phyloP scores from a whole-genome alignment of 2,329 filamentous ascomycete genomes.

The Cladosporium sphaerospermum region DNA sequence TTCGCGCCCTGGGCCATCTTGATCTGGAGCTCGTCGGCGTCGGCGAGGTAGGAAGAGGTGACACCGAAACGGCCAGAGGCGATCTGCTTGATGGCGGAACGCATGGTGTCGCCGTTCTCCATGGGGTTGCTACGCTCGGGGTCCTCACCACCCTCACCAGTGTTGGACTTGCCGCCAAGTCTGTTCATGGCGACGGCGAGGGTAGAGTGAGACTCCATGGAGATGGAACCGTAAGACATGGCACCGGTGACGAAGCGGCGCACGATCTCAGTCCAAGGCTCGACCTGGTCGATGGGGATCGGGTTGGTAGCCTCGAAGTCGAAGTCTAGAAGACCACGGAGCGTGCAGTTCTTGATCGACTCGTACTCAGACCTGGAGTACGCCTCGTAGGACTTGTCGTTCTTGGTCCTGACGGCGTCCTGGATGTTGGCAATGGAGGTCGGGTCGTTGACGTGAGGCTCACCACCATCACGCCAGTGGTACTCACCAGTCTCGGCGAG shows the following conservation, averaged over 20 bases:
- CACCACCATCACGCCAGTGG: constrained; percentile 95
- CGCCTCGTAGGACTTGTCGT: constrained; percentile 96
- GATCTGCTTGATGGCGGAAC: constrained; percentile 95
- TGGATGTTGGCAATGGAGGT: constrained; percentile 94
- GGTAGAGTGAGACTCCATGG: constrained; percentile 96
- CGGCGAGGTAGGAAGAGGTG: constrained; percentile 87
- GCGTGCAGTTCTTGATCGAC: constrained; percentile 92
- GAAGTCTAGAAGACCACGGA: constrained; percentile 91
- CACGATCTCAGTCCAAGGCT: constrained; percentile 97
- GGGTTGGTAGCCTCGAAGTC: constrained; percentile 81
- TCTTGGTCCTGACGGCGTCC: constrained; percentile 92
- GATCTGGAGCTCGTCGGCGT: constrained; percentile 94
- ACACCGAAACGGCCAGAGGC: constrained; percentile 95
- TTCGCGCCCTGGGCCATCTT: constrained; percentile 99
- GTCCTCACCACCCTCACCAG: constrained; percentile 94
- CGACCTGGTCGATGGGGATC: constrained; percentile 92
- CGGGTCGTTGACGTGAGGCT: constrained; percentile 92
- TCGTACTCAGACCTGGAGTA: constrained; percentile 92
- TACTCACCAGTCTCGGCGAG: constrained; percentile 93
- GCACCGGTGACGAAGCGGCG: constrained; percentile 93
- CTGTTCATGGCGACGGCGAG: constrained; percentile 95
- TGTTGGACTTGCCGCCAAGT: constrained; percentile 94
- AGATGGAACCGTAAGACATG: constrained; percentile 98
- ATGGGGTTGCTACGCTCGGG: constrained; percentile 80
- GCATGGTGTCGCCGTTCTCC: constrained; percentile 92